Evolutionary conservation across 1,139 yeast genomes (phyloP).

Genomic region (Magnusiomyces suaveolens): DNA sequence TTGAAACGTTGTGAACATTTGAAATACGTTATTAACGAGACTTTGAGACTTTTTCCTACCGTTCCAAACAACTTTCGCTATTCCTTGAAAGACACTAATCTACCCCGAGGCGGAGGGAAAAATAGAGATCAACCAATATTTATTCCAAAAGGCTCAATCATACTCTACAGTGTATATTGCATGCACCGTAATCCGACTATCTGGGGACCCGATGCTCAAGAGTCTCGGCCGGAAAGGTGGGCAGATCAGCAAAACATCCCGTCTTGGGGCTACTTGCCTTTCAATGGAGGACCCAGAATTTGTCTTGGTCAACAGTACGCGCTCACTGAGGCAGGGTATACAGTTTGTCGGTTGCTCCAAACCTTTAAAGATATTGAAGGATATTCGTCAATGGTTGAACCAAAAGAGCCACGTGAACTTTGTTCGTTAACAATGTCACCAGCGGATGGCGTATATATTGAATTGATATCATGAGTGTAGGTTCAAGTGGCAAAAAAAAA

Average conservation of each 20-base stretch:
- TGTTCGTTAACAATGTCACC: background rate
- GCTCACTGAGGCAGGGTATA: slow-evolving; percentile 45
- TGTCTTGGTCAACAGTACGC: slow-evolving; percentile 55
- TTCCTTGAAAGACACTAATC: slow-evolving; percentile 39
- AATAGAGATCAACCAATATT: slow-evolving; percentile 32
- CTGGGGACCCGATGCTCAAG: slow-evolving; percentile 42
- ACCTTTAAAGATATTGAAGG: slow-evolving; percentile 19
- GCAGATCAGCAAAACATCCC: slow-evolving; percentile 22
- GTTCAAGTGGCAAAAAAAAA: too few relatives aligned
- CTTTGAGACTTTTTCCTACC: slow-evolving; percentile 45
- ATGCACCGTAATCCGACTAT: slow-evolving; percentile 34
- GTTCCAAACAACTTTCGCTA: slow-evolving; percentile 46
- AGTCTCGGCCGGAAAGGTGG: slow-evolving; percentile 49
- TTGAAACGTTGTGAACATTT: slow-evolving; percentile 44
- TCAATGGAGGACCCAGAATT: slow-evolving; percentile 53
- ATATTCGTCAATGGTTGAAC: background rate
- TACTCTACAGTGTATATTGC: slow-evolving; percentile 39
- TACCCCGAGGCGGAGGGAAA: slow-evolving; percentile 45
- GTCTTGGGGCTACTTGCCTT: slow-evolving; percentile 33
- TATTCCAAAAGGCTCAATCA: slow-evolving; percentile 41
- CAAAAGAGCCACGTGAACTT: background rate
- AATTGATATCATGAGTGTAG: background rate
- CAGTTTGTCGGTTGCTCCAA: slow-evolving; percentile 39
- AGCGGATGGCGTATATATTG: background rate
- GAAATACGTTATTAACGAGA: slow-evolving; percentile 42